Evolutionary conservation across 148 eudicot genomes (phyloP), one percentile per base, ranked within the genome.

Genomic region (Persicaria maculosa): DNA sequence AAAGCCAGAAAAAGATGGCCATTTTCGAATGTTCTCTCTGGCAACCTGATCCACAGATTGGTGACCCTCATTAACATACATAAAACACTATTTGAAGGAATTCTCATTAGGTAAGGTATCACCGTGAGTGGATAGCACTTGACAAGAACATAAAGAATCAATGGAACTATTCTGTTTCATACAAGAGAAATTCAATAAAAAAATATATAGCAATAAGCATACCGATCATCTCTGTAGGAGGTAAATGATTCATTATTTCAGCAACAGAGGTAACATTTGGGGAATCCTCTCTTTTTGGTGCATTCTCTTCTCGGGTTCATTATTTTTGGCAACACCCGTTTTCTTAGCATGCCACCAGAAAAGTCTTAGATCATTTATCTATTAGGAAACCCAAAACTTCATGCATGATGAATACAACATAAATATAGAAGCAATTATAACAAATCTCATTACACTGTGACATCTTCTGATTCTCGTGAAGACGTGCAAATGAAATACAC

Each of bases 271-370:
- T 62, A 45, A 85, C 69, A 68, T 77, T 75, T 64, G 75, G 75
- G 70, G 45, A 70, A 68, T 83, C 84, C 46, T 73, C 69, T 75
- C 71, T 83, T 77, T 87, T 88, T 72, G 79, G 76, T 76, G 77
- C 89, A 72, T n/a, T n/a, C n/a, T n/a, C n/a, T 74, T 73, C 73
- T 78, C 86, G 43, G 84, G 78, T 75, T 83, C 89, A 58, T 73
- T 83, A 77, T 57, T n/a, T n/a, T n/a, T 81, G 44, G 82, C 88
- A 50, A 84, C 87, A 47, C 85, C 89, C 93, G 89, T 79, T 47
- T 74, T 64, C n/a, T 64, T 45, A 64, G 44, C 69, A 44, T 64
- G 46, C 45, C 44, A 36, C 68, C 69, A 64, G 45, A 36, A 8
- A n/a, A 61, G 15, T 61, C 14, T 45, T n/a, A 75, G 62, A 79